These are phyloP conservation scores for Schoenoplectus tabernaemontani DNA, from an alignment of 202 grass and related monocot genomes.

Conservation along the genomic window DNA sequence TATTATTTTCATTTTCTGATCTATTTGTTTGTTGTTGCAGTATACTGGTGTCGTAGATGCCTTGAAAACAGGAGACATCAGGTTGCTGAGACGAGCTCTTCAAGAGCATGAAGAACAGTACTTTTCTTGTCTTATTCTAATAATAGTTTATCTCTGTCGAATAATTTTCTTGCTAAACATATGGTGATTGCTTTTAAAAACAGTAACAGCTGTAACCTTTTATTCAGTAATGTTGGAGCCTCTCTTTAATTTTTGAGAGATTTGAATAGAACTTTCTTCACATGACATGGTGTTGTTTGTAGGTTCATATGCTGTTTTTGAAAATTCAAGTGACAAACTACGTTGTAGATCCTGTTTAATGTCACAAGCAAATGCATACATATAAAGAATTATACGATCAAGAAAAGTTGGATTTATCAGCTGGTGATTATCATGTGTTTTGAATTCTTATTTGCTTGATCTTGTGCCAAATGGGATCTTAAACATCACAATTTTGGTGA, in stretches of 20 bases:
- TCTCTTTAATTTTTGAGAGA: not conserved
- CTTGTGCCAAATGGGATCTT: not conserved
- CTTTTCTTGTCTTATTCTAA: not conserved
- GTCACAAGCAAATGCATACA: not conserved
- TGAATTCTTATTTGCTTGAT: not conserved
- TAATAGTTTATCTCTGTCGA: not conserved
- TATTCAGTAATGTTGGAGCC: not conserved
- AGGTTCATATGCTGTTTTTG: not conserved
- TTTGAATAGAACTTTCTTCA: not conserved
- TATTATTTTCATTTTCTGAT: slow-evolving; percentile 11
- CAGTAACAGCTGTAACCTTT: not conserved
- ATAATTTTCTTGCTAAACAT: not conserved
- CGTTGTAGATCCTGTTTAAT: not conserved
- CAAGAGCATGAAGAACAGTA: slow-evolving; percentile 81
- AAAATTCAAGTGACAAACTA: not conserved
- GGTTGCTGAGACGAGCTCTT: slow-evolving; percentile 70
- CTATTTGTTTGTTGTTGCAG: slow-evolving; percentile 40
- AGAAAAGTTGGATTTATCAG: not conserved
- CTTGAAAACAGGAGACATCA: slow-evolving; percentile 78
- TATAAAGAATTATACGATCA: not conserved
- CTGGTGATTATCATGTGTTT: not conserved
- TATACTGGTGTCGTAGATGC: slow-evolving; percentile 76
- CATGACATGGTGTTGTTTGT: not conserved
- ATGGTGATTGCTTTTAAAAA: not conserved
- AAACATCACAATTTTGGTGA: not conserved